Evolutionary conservation across 139 green algal species (phyloP), one percentile per base, ranked within the genome.

Genomic region (Diplosphaera chodatii): DNA sequence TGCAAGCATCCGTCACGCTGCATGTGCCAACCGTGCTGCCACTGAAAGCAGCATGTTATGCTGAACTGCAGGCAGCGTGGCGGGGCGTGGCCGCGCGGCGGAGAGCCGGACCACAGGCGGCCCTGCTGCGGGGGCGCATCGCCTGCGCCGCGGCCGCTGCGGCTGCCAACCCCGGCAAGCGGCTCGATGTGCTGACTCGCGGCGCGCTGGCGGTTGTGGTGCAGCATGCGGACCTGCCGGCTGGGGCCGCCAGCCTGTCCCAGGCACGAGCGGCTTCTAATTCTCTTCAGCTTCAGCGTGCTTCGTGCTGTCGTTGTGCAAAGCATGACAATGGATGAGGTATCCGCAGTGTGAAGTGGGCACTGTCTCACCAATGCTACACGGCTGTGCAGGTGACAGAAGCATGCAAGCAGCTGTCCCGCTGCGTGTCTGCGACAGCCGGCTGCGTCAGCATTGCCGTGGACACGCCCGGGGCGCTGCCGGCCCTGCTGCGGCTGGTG

Each of bases 401-500:
- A 18, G 76, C 82, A 15, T 68, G 84, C 21, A 59, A 76, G 40
- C 59, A 71, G 0, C 75, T 89, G 0, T 76, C 87, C 64, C 55
- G 66, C 37, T 78, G 73, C 69, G 89, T 59, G 10, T 23, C 48
- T 25, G 16, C 48, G 48, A 18, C 48, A 18, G 16, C 13, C 48
- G 48, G 16, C 10, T 59, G 48, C 48, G 48, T 25, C 16, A 18
- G 3, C 48, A 59, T 59, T 18, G 59, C 28, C 30, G 25, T 69
- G 56, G 32, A 10, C 67, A 81, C 22, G 72, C n/a, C 27, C 70
- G 73, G 18, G 82, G 82, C 32, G 37, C 87, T 27, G 18, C 40
- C 1, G 48, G 74, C 69, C 1, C 68, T 93, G 67, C 69, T 93
- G 63, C 75, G 63, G 6, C 84, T 87, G 77, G 71, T 90, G 63